Base-by-base conservation (phyloP, 2,329 filamentous ascomycete genomes). In the Paracamarosporium sp. region DNA sequence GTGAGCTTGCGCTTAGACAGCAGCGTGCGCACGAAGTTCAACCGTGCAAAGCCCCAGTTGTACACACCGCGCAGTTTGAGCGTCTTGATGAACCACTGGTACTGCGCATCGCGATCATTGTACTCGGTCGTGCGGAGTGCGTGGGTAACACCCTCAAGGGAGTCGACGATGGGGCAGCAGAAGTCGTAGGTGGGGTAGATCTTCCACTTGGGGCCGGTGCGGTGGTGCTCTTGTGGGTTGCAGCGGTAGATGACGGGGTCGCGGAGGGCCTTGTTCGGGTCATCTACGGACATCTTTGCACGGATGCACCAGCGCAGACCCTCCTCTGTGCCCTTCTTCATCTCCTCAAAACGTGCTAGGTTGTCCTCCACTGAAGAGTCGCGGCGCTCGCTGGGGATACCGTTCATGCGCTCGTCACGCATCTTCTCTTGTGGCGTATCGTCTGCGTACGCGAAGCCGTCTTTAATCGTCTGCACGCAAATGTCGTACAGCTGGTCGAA, bases 191-290 rank as follows among this genome's bases (percentile, higher is more conserved):
- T 94, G 31, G 91, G 91, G 78, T 94, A 94, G 73, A 92, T 89
- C 80, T 93, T 94, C 90, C 91, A 94, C 60, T 83, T 87, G 56
- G 82, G 85, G 30, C 91, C 91, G 1, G 91, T 95, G 66, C 91
- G 88, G 80, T 95, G 91, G 76, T 95, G 90, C 11, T 81, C 76
- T 47, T 83, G 74, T 5, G 86, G 83, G 71, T 96, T 97, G 86
- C 93, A 97, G 65, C 95, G 89, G 84, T 97, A 98, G 77, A 99
- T 96, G 78, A 98, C 93, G 12, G 95, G 95, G 77, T 99, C 95
- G 64, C 95, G 87, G 86, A 98, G 89, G 52, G 95, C 92, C 80
- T 96, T 96, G 83, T 99, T 98, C 64, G 90, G 90, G 79, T 95
- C 90, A 77, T 96, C 91, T 67, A 91, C 87, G 1, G 92, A 94